These are phyloP conservation scores for Datura wrightii DNA, from an alignment of 257 asterid genomes.

Conservation along the genomic window DNA sequence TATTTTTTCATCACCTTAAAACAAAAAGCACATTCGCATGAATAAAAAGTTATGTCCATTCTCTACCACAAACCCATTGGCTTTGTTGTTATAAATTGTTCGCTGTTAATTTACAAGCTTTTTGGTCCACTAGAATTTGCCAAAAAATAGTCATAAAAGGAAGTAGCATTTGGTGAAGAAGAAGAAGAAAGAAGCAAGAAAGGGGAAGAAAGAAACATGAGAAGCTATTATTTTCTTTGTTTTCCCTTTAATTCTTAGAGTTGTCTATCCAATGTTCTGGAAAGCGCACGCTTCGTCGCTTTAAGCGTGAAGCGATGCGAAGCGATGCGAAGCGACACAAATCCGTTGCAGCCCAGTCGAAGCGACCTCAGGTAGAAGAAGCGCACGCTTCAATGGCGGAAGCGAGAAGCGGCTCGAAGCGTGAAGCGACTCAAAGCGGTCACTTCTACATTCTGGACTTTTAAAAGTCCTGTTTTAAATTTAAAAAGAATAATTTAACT, in stretches of 20 bases:
- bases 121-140: background rate
- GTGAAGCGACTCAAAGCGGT: too few relatives aligned
- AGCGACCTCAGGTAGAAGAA: too few relatives aligned
- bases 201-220: background rate
- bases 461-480: too few relatives aligned
- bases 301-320: too few relatives aligned
- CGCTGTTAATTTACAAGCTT: background rate
- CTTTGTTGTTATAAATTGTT: background rate
- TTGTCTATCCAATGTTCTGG: background rate
- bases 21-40: background rate
- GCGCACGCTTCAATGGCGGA: too few relatives aligned
- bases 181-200: background rate
- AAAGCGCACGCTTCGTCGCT: too few relatives aligned
- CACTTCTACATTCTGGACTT: too few relatives aligned
- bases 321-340: too few relatives aligned
- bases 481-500: too few relatives aligned
- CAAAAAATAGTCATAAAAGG: background rate
- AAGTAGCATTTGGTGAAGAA: background rate
- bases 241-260: background rate
- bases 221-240: background rate
- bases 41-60: background rate
- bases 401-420: too few relatives aligned
- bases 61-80: background rate
- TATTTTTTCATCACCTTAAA: background rate
- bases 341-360: too few relatives aligned